A percentile compares a stretch with the other conserved stretches of the same genome.
Conservation (phyloP, 2,329 filamentous ascomycete genomes). For the Chrysoporthe deuterocubensis region DNA sequence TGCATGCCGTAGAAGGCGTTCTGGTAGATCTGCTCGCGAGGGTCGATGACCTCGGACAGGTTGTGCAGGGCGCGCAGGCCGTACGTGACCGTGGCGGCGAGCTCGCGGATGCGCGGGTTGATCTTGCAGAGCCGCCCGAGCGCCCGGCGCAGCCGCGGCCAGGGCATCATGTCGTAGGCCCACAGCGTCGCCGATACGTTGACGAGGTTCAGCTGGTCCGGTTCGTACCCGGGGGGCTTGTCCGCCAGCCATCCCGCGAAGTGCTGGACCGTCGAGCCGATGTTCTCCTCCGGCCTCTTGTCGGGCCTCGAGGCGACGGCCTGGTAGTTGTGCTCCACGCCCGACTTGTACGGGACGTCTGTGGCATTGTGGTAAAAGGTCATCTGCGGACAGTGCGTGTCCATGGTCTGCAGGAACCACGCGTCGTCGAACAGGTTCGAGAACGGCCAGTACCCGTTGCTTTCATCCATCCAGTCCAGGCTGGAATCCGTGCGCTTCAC, state of each 20-base stretch:
- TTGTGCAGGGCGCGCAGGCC: conserved; percentile 6
- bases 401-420: not conserved
- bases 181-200: conserved; percentile 20
- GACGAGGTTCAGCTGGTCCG: conserved; percentile 30
- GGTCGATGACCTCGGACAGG: conserved; percentile 4
- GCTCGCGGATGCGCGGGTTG: conserved; percentile 14
- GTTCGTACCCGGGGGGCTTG: conserved; percentile 23
- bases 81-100: conserved; percentile 12
- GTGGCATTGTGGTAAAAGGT: conserved; percentile 19
- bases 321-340: not conserved
- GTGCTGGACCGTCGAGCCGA: not conserved
- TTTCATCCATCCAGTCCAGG: conserved; percentile 21
- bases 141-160: conserved; percentile 7
- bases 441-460: conserved; percentile 17
- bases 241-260: conserved; percentile 22
- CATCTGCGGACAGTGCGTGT: conserved; percentile 14
- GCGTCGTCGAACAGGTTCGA: conserved; percentile 18
- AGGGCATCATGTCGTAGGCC: conserved; percentile 8
- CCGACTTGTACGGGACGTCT: conserved; percentile 1
- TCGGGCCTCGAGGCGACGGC: not conserved
- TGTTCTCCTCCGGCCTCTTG: conserved; percentile 4
- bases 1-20: conserved; percentile 21
- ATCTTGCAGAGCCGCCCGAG: conserved; percentile 15
- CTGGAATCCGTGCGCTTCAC: conserved; percentile 17
- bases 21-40: conserved; percentile 9